Evolutionary conservation across 495 filamentous ascomycete species (phyloP).

Genomic region (Lasiosphaeria hispida): DNA sequence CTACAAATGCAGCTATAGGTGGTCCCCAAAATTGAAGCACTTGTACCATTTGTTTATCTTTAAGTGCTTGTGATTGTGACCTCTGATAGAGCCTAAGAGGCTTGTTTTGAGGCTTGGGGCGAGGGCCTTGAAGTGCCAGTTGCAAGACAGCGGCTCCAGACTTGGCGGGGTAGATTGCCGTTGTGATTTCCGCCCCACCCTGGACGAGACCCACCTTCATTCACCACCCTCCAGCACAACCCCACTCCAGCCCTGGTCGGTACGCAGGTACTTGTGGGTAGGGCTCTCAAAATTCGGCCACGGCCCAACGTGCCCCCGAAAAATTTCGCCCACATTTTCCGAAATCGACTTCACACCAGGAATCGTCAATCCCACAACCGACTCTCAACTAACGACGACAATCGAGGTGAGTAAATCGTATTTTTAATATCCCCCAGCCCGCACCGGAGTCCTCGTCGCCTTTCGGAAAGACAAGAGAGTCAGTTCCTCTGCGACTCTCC

Average conservation of each 20-base stretch:
- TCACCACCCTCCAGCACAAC: background rate
- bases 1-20: too few species aligned
- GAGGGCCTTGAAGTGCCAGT: too few species aligned
- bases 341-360: constrained; percentile 22
- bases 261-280: constrained; percentile 1
- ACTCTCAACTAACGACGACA: constrained; percentile 14
- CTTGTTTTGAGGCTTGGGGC: too few species aligned
- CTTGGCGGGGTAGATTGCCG: background rate
- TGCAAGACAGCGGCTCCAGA: too few species aligned
- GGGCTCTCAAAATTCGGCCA: constrained; percentile 15
- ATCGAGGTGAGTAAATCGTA: constrained; percentile 18
- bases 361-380: constrained; percentile 16
- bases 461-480: too few species aligned
- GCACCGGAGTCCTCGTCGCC: too few species aligned
- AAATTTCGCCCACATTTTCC: constrained; percentile 37
- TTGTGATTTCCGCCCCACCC: background rate
- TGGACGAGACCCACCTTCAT: background rate
- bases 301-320: constrained; percentile 29
- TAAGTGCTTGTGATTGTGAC: too few species aligned
- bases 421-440: too few species aligned
- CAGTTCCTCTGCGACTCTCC: too few species aligned
- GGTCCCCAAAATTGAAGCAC: too few species aligned
- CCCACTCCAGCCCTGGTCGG: background rate
- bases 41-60: too few species aligned
- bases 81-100: too few species aligned